Evolutionary conservation across 805 yeast genomes (phyloP), one percentile per base, ranked within the genome.

Genomic region (Suhomyces xylopsoci): DNA sequence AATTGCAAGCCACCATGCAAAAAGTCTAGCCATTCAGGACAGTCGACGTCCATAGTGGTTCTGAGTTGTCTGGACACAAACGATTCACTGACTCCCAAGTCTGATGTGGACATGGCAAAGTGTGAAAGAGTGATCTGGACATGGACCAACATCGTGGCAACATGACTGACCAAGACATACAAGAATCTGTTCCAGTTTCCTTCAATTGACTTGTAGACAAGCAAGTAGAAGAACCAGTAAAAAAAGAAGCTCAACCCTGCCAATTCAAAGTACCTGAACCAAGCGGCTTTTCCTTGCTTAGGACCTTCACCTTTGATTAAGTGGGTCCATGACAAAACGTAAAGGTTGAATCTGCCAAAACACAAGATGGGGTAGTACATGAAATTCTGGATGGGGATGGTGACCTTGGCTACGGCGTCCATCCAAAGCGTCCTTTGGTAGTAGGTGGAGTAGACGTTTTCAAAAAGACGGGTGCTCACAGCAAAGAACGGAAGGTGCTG

Each of bases 1-100:
- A 89, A 90, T 68, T 90, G 97, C 51, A 90, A 78, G 0, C 97
- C 97, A 7, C 97, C 97, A 63, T 90, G 97, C 63, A 90, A 77
- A 61, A 83, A 91, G 66, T 90, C 97, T 47, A 90, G 77, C 97
- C 97, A 90, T 56, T 81, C 85, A 2, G 97, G 97, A 72, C 97
- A 90, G 61, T 87, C 93, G 32, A 90, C 96, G 65, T 90, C 97
- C 97, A 90, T 91, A 2, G 97, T 90, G 1, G 97, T 91, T 60
- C 97, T 78, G 2, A 90, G 64, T 69, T 90, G 97, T 57, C 94
- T 79, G 55, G 87, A 84, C 0, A 85, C 81, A 63, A 90, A 90
- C 7, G 90, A 79, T 66, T 90, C 97, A 43, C 85, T 79, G 7
- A 82, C 80, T 1, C 97, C 97, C 15, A 90, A 71, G 63, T 90